Evolutionary conservation across 1,284 basidiomycete genomes (phyloP).

Genomic region (Tetrapyrgos nigripes): DNA sequence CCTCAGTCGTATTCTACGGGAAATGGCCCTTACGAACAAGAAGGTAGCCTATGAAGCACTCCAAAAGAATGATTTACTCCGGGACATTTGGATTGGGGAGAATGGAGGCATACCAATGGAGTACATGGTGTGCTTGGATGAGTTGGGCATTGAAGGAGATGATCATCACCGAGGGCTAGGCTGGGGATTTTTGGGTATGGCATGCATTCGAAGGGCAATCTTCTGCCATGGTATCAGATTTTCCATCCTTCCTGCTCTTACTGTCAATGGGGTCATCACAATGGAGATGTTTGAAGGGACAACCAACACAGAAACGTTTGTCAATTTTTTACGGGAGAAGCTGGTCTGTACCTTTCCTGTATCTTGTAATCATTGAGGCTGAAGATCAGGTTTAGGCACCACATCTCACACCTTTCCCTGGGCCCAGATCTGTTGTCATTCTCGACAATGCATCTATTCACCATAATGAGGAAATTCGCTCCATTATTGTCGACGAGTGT

Average conservation of each 20-base stretch:
- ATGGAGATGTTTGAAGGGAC: constrained; percentile 39
- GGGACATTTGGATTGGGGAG: constrained; percentile 31
- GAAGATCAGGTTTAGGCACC: not conserved
- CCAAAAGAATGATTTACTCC: constrained; percentile 33
- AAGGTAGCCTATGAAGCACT: constrained; percentile 25
- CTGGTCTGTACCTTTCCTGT: constrained; percentile 23
- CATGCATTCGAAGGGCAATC: constrained; percentile 14
- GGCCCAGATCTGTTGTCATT: constrained; percentile 1
- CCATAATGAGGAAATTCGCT: constrained; percentile 1
- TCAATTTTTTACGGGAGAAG: constrained; percentile 31
- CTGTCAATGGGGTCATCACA: constrained; percentile 30
- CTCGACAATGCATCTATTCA: not conserved
- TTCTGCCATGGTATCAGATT: constrained; percentile 10
- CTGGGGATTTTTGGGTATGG: constrained; percentile 1
- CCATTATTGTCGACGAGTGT: not conserved
- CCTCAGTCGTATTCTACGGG: constrained; percentile 7
- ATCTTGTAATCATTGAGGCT: not conserved
- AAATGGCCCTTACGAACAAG: constrained; percentile 25
- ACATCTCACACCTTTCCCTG: constrained; percentile 2
- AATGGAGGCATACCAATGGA: constrained; percentile 26
- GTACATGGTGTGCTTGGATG: constrained; percentile 35
- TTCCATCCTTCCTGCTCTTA: constrained; percentile 13
- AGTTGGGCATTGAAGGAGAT: constrained; percentile 22
- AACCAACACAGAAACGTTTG: constrained; percentile 32
- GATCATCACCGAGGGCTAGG: constrained; percentile 14